Evolutionary conservation across 1,284 basidiomycete species (phyloP), one percentile per base, ranked within the genome.

Genomic region (Tylopilus sp.): DNA sequence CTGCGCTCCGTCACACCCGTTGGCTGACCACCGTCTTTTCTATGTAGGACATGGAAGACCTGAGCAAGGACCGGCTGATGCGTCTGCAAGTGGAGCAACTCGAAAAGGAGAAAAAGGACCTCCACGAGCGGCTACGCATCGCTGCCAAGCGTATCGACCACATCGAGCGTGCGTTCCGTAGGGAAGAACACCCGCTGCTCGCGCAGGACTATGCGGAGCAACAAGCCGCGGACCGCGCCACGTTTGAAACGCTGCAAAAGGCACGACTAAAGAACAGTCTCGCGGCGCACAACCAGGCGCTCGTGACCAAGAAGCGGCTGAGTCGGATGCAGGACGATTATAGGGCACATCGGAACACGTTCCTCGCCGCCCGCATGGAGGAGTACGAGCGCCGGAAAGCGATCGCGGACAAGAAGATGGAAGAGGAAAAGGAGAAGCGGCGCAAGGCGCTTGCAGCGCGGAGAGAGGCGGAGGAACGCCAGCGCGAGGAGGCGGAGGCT

Each of bases 51-150:
- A 78, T 94, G 70, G 87, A 91, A 61, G 81, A 83, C 46, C 77
- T 94, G 57, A 92, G 93, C 70, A 94, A 93, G 9, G 85, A 91
- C 63, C 85, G 85, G 57, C 81, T 99, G 55, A 90, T 98, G 67
- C 83, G 82, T 47, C 82, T 98, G 60, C 93, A 97, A 70, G 93
- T 98, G 46, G 85, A 91, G 60, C 92, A 96, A 65, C 78, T 96
- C 50, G 94, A 97, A 74, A 97, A 96, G 73, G 95, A 98, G 74
- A 96, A 96, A 80, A 87, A 85, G 61, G 90, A 94, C 60, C 77
- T 92, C 57, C 81, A 80, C 56, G 90, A 94, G 63, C 83, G 87
- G 24, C 77, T 97, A 53, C 86, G 93, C 33, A 82, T 94, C 57
- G 80, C 90, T 48, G 72, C 85, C 51, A 97, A 98, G 73, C 88